Evolutionary conservation across 2,329 filamentous ascomycete species (phyloP), one percentile per base, ranked within the genome.

Genomic region (Xylaria sp.): DNA sequence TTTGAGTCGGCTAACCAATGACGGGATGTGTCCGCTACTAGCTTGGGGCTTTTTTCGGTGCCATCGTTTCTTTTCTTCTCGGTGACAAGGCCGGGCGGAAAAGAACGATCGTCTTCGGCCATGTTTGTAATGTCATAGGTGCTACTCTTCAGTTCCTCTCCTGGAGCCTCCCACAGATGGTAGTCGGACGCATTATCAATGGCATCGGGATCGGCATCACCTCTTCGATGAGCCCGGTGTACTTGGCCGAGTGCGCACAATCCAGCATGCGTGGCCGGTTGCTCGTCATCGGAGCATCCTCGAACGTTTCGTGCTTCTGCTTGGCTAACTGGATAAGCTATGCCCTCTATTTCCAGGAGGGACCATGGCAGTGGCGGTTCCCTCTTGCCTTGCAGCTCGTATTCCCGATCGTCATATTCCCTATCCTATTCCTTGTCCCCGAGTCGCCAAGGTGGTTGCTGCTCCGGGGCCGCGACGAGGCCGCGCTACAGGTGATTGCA

Each of bases 61-160:
- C 88, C 21, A 75, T 76, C 26, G 73, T 84, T 34, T 89, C 85
- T 38, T 90, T 89, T 55, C 79, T 82, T 1, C 63, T 74, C 34
- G 85, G 86, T 58, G 85, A 92, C 68, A 75, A 68, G 51, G 71
- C 91, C 2, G 90, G 90, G 40, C 82, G 90, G 61, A 84, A 87
- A 69, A 75, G 76, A 69, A 89, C 86, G 1, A 89, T 89, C 54
- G 68, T 84, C 20, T 69, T 83, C 17, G 87, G 86, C 24, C 78
- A 81, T 44, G 19, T 85, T 3, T 70, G 89, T 46, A 90, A 88
- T 71, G 76, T 80, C 37, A 71, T 89, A 1, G 87, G 87, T 37
- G 86, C 85, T 55, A 78, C 74, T 41, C 72, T 90, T 2, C 87
- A 89, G 63, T 63, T 57, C 40, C 55, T 59, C 8, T 43, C 66